Conservation (phyloP, 805 yeast species). For the Spathaspora gorwiae region DNA sequence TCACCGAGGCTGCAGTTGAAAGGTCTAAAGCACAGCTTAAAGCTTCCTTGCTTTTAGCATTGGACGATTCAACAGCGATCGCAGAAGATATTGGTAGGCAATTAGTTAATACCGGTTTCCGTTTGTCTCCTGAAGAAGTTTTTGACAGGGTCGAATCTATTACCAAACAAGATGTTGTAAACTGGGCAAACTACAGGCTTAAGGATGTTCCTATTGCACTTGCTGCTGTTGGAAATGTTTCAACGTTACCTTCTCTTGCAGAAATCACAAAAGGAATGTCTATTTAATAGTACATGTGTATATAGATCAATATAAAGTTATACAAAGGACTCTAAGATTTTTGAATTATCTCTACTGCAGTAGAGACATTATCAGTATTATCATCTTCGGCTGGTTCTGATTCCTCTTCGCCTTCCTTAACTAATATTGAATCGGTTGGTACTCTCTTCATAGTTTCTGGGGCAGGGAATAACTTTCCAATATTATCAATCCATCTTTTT, state of each 20-base stretch:
- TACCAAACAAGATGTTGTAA: conserved; percentile 70
- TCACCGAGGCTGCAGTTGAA: conserved; percentile 81
- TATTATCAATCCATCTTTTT: conserved; percentile 78
- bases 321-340: conserved; percentile 3
- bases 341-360: conserved; percentile 19
- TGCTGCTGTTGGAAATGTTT: conserved; percentile 86
- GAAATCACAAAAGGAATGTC: conserved; percentile 45
- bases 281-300: conserved; percentile 7
- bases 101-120: conserved; percentile 85
- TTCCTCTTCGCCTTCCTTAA: conserved; percentile 27
- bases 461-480: conserved; percentile 78
- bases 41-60: conserved; percentile 81
- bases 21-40: conserved; percentile 93
- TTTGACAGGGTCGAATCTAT: conserved; percentile 73
- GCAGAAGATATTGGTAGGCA: conserved; percentile 99
- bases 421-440: conserved; percentile 61
- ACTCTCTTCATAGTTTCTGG: conserved; percentile 69
- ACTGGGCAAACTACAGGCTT: conserved; percentile 84
- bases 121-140: conserved; percentile 69
- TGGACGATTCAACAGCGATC: conserved; percentile 92
- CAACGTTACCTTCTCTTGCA: conserved; percentile 62
- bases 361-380: conserved; percentile 21
- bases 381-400: conserved; percentile 31
- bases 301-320: not conserved
- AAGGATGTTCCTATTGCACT: conserved; percentile 77